These are phyloP conservation scores for Rhizodiscina lignyota DNA, from an alignment of 495 filamentous ascomycete genomes.

Conservation along the genomic window DNA sequence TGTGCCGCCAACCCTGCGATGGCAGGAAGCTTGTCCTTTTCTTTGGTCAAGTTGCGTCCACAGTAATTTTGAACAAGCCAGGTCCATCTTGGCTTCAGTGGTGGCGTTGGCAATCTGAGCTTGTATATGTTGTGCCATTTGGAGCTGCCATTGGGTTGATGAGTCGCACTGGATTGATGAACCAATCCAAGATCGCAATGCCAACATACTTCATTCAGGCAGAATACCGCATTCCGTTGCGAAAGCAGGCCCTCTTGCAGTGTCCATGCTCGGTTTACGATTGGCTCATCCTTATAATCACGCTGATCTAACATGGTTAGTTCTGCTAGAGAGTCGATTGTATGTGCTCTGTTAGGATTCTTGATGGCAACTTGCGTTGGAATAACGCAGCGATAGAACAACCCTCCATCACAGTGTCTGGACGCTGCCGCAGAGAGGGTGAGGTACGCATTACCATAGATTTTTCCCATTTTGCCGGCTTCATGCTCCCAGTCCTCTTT, in stretches of 20 bases:
- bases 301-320: too few species aligned
- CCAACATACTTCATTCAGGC: neutral
- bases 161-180: too few species aligned
- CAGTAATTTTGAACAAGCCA: neutral
- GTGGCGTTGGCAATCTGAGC: too few species aligned
- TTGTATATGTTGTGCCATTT: too few species aligned
- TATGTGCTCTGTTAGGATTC: too few species aligned
- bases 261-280: neutral
- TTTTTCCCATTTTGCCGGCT: constrained; percentile 1
- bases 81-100: neutral
- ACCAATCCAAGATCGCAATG: neutral
- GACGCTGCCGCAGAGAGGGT: neutral
- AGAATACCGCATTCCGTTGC: neutral
- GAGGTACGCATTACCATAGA: constrained; percentile 2
- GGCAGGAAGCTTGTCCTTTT: neutral
- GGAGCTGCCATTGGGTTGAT: too few species aligned
- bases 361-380: too few species aligned
- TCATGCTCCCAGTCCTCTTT: constrained; percentile 3
- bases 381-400: too few species aligned
- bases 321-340: too few species aligned
- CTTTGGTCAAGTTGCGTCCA: neutral
- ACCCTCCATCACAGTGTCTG: neutral
- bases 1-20: neutral
- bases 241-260: neutral
- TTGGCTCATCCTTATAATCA: neutral